Base-by-base conservation (phyloP, 1,139 yeast species). In the Taphrina pruni region DNA sequence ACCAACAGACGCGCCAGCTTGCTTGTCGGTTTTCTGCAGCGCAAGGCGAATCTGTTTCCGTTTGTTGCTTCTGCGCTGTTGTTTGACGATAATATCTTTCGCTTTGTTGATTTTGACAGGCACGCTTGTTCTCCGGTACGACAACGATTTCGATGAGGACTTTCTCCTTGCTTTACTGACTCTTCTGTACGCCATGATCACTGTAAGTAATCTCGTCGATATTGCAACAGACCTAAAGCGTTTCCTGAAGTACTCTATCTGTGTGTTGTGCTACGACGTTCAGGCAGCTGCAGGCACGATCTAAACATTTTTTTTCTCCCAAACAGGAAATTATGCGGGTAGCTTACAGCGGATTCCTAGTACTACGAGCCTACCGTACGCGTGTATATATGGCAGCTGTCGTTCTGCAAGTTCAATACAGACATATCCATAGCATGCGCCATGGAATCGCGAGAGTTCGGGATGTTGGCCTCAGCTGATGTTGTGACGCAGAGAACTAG, bases 91-190 rank as follows among this genome's bases (percentile, higher is more conserved):
- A 17, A 45, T 20, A 39, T 11, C 43, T 45, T 14, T 2, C 14
- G 48, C 20, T 7, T 12, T 12, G 20, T n/a, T 50, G 36, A 8
- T 21, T 7, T 21, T 50, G 54, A 21, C n/a, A 1, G 54, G 8
- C 11, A 21, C 36, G 9, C n/a, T 8, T 7, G 36, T 11, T 21
- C 6, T 21, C n/a, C n/a, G 36, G 6, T 21, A 6, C 6, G 54
- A 50, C n/a, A 9, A 8, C n/a, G 36, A 2, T 1, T 46, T 46
- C 51, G 6, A 12, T n/a, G 51, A 46, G 4, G 51, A 12, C 54
- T 50, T 50, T 50, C 54, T 7, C n/a, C 54, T 21, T 50, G 54
- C 54, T 21, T 50, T 50, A 21, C 54, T 50, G 36, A 50, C 54
- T 50, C 54, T 4, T 50, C 54, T 20, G n/a, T 50, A 50, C 11